Evolutionary conservation across 1,139 yeast species (phyloP).

Genomic region (Pichia terricola): DNA sequence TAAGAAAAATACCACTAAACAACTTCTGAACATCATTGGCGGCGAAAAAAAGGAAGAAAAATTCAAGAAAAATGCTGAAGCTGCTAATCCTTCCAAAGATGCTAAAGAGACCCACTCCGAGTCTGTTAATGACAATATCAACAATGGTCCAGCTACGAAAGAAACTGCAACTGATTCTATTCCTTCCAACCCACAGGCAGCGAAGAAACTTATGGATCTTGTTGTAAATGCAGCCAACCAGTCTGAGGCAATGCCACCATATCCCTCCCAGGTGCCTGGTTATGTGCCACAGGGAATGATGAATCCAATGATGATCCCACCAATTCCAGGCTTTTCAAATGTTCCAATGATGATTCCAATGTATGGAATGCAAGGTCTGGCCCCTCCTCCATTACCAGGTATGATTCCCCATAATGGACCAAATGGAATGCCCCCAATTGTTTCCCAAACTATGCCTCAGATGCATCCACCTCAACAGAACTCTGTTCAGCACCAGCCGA

Average conservation of each 20-base stretch:
- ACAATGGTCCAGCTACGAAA: background rate
- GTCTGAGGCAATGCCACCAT: background rate
- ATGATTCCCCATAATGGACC: background rate
- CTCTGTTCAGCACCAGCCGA: no score
- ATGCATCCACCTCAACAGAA: background rate
- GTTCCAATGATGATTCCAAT: background rate
- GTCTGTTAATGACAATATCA: background rate
- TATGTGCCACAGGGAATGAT: background rate
- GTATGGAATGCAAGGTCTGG: background rate
- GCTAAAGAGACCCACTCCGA: background rate
- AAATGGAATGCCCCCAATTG: no score
- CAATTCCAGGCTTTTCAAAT: background rate
- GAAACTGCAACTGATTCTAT: background rate
- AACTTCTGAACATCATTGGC: constrained; percentile 3
- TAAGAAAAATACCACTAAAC: constrained; percentile 11
- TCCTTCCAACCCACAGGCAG: background rate
- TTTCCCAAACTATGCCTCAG: background rate
- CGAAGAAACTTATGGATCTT: background rate
- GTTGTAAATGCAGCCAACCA: background rate
- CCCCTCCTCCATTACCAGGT: background rate
- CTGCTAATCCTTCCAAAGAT: background rate
- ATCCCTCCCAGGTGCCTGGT: no score
- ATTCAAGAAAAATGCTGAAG: background rate
- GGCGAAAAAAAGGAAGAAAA: background rate
- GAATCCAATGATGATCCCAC: background rate